These are phyloP conservation scores for Yueomyces sinensis DNA, from an alignment of 805 yeast genomes.

Conservation along the genomic window DNA sequence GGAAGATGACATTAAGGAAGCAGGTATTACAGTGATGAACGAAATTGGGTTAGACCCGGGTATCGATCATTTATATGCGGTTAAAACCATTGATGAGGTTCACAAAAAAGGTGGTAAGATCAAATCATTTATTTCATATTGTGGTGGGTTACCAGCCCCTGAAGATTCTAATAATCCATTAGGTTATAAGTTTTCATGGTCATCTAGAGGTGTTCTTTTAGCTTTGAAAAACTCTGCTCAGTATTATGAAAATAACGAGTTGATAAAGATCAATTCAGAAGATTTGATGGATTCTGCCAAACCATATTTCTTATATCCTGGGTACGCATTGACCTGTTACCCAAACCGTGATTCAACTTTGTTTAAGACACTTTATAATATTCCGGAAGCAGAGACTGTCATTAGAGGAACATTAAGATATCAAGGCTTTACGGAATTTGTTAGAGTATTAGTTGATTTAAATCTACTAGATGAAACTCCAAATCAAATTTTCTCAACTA, in stretches of 20 bases:
- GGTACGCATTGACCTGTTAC: constrained; percentile 86
- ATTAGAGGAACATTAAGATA: constrained; percentile 94
- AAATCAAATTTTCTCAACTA: constrained; percentile 38
- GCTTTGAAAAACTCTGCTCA: constrained; percentile 91
- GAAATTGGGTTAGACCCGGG: constrained; percentile 99
- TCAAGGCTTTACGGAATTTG: constrained; percentile 98
- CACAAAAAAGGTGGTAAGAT: constrained; percentile 86
- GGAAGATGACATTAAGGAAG: constrained; percentile 78
- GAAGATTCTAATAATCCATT: constrained; percentile 95
- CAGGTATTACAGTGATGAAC: constrained; percentile 96
- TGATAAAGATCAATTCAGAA: constrained; percentile 69
- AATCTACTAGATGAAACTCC: constrained; percentile 81
- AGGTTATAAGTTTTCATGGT: constrained; percentile 99
- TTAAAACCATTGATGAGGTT: constrained; percentile 95
- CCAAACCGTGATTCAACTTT: constrained; percentile 97
- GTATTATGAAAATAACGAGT: constrained; percentile 75
- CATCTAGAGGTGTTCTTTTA: constrained; percentile 92
- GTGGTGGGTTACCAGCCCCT: constrained; percentile 99
- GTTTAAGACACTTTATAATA: constrained; percentile 80
- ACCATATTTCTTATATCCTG: constrained; percentile 93
- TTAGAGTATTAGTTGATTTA: constrained; percentile 86
- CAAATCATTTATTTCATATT: constrained; percentile 86
- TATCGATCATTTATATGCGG: constrained; percentile 95
- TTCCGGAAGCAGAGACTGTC: constrained; percentile 96
- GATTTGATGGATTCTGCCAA: constrained; percentile 91